phyloP scores from a whole-genome alignment of 352 stramenopile species.

The Pythium phragmitis region DNA sequence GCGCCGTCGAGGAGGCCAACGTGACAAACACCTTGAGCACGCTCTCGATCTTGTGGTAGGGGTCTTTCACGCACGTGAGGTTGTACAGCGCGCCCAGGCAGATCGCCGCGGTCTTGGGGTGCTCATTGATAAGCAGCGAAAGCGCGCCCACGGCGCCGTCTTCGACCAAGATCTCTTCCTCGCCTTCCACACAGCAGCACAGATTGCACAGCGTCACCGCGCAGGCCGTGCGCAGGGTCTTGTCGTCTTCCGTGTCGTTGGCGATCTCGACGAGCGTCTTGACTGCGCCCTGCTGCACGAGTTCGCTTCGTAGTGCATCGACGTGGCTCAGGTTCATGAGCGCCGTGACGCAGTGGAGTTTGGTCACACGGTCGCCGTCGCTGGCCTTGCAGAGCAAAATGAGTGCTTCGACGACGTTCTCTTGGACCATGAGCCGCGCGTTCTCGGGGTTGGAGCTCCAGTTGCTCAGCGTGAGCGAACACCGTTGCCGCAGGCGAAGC shows the following conservation, averaged over 20 bases:
- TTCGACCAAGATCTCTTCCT: conserved; percentile 78
- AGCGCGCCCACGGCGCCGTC: conserved; percentile 81
- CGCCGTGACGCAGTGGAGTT: conserved; percentile 75
- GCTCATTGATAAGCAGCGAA: conserved; percentile 79
- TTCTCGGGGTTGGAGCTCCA: conserved; percentile 89
- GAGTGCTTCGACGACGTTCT: conserved; percentile 85
- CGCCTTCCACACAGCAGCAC: conserved; percentile 66
- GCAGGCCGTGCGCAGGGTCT: conserved; percentile 69
- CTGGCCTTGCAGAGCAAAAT: conserved; percentile 60
- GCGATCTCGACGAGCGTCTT: conserved; percentile 76
- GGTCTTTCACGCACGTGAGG: conserved; percentile 81
- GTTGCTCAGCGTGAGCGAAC: conserved; percentile 82
- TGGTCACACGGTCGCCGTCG: conserved; percentile 60
- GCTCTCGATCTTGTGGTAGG: conserved; percentile 87
- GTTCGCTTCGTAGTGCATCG: conserved; percentile 47
- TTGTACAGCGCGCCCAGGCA: conserved; percentile 86
- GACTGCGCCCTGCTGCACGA: conserved; percentile 72
- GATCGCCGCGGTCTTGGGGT: conserved; percentile 58
- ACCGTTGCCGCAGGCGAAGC: conserved; percentile 55
- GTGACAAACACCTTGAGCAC: conserved; percentile 76
- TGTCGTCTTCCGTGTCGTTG: conserved; percentile 55
- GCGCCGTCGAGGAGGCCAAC: conserved; percentile 39
- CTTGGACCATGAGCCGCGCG: conserved; percentile 81
- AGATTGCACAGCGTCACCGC: conserved; percentile 87
- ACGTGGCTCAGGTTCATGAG: conserved; percentile 86